Evolutionary conservation across 345 rosid genomes (phyloP), one percentile per base, ranked within the genome.

Genomic region (Dipteronia dyeriana): DNA sequence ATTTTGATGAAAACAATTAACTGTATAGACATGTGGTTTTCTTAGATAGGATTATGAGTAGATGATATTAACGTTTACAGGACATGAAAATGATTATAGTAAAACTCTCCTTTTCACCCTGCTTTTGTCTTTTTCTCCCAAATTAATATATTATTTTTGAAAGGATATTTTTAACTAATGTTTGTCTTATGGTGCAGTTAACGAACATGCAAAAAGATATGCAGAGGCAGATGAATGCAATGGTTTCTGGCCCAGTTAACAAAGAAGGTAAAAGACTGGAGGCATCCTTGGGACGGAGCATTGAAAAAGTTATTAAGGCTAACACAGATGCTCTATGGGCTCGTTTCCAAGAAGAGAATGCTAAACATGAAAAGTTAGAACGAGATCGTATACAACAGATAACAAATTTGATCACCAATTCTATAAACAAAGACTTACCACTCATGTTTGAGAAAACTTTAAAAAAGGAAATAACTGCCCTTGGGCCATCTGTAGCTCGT

Each of bases 311-410:
- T 71, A 75, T 88, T 45, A 91, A 86, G 87, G 90, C 91, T 5
- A 87, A 90, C 79, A 70, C 79, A 19, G 95, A 91, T 86, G 93
- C 93, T 53, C 38, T 84, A 68, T 89, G 93, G 93, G 93, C 92
- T 81, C 93, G 87, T 62, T 64, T 88, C 78, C 92, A 82, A 79
- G 93, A 90, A 87, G 92, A 88, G 75, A 88, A 79, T 80, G 86
- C 88, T 47, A 88, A 84, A 71, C 87, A 74, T 78, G 93, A 91
- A 83, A 91, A 84, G 75, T 80, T 83, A 67, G 86, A 86, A 75
- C 85, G 90, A 64, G 95, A 91, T 23, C 87, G 78, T 31, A 80
- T 76, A 20, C 92, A 86, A 73, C 90, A 89, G 75, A 84, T 91
- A 62, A 75, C 92, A 64, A 86, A 81, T 85, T 75, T 87, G 79